phyloP scores from a whole-genome alignment of 2,329 filamentous ascomycete genomes.

The Coniella vitis region DNA sequence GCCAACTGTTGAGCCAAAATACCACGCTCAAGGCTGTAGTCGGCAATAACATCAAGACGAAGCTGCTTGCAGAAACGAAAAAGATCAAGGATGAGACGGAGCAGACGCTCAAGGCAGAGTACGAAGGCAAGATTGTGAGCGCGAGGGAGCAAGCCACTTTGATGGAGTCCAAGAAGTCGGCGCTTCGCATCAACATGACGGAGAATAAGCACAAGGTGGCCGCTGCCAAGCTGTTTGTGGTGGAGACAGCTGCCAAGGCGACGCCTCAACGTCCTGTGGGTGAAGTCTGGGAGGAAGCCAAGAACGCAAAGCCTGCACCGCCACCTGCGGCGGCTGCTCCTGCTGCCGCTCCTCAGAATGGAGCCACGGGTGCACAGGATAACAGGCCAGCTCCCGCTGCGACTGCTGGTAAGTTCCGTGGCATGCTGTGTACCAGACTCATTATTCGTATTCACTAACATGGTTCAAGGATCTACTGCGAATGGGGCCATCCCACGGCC shows the following conservation, averaged over 20 bases:
- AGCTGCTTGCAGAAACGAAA: conserved; percentile 59
- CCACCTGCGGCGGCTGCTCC: too few relatives aligned
- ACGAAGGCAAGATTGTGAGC: conserved; percentile 45
- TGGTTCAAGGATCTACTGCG: not conserved
- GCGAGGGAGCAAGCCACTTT: conserved; percentile 59
- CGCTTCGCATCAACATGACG: conserved; percentile 70
- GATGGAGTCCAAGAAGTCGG: conserved; percentile 68
- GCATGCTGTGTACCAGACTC: too few relatives aligned
- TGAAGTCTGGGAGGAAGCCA: conserved; percentile 82
- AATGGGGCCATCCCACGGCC: conserved; percentile 9
- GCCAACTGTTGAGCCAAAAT: conserved; percentile 51
- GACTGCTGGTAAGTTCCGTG: conserved; percentile 8
- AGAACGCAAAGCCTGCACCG: conserved; percentile 49
- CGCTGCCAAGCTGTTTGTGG: conserved; percentile 67
- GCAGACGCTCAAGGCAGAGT: conserved; percentile 37
- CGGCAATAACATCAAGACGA: conserved; percentile 59
- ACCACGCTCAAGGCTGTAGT: conserved; percentile 52
- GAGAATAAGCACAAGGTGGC: conserved; percentile 61
- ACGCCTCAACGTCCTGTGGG: conserved; percentile 77
- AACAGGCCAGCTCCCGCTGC: conserved; percentile 7
- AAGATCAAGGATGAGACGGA: conserved; percentile 51
- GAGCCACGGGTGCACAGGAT: conserved; percentile 6
- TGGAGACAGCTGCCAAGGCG: conserved; percentile 75
- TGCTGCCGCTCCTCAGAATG: conserved; percentile 17
- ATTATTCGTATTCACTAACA: too few relatives aligned